Evolutionary conservation across 2,329 filamentous ascomycete species (phyloP).

Genomic region (Colletotrichum horii): DNA sequence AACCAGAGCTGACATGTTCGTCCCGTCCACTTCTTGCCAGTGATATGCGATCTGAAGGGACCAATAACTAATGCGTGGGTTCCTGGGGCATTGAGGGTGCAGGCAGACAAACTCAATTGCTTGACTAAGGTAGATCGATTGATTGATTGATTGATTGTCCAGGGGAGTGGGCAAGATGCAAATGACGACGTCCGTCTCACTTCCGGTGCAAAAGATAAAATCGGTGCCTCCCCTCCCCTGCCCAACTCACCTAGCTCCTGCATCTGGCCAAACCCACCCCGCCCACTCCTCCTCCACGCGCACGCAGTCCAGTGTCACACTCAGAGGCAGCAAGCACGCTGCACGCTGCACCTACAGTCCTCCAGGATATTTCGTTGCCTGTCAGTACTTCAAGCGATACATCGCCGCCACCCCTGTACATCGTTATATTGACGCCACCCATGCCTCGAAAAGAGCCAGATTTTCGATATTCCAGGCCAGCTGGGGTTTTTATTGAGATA

Average conservation of each 20-base stretch:
- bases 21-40: constrained; percentile 1
- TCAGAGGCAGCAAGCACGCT: not conserved
- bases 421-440: no score
- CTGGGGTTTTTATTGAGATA: no score
- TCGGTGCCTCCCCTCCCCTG: not conserved
- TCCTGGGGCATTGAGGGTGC: not conserved
- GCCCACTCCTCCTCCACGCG: not conserved
- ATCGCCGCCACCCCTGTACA: no score
- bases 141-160: not conserved
- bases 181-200: not conserved
- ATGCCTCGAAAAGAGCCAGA: no score
- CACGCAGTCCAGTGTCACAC: no score
- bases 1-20: not conserved
- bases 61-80: not conserved
- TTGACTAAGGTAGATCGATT: not conserved
- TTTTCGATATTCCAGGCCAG: no score
- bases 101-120: not conserved
- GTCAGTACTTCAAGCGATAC: no score
- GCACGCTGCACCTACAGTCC: not conserved
- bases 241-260: not conserved
- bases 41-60: not conserved
- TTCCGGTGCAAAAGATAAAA: not conserved
- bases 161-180: not conserved
- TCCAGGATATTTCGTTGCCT: no score
- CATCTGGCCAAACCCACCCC: not conserved